phyloP scores from a whole-genome alignment of 352 stramenopile genomes.

The Phytopythium sindhum region DNA sequence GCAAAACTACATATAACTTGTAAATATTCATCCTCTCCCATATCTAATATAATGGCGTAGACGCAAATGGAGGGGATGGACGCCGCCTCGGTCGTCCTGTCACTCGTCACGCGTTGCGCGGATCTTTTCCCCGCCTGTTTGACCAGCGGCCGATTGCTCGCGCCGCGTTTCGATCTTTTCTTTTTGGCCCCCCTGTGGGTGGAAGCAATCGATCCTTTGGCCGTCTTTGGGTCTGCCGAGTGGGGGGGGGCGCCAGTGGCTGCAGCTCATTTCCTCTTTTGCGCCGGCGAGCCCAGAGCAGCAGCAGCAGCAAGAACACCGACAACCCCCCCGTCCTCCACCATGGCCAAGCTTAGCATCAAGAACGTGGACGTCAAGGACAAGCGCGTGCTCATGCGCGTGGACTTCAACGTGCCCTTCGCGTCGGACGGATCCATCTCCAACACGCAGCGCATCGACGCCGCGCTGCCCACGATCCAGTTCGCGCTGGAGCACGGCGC shows the following conservation, averaged over 20 bases:
- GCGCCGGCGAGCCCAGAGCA: not conserved
- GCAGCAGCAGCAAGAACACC: constrained; percentile 4
- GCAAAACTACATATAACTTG: too few relatives aligned
- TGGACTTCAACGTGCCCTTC: constrained; percentile 99
- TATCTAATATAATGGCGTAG: too few relatives aligned
- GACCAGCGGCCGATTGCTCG: not conserved
- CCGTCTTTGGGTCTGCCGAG: too few relatives aligned
- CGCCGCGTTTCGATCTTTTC: not conserved
- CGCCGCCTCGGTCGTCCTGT: not conserved
- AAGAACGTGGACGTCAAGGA: constrained; percentile 93
- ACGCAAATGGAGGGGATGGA: too few relatives aligned
- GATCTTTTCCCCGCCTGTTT: not conserved
- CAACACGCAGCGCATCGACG: constrained; percentile 99
- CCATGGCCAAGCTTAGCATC: constrained; percentile 82
- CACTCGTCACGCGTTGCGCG: not conserved
- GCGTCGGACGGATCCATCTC: constrained; percentile 90
- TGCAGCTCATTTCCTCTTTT: constrained; percentile 2
- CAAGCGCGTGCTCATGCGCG: constrained; percentile 98
- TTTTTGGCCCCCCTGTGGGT: not conserved
- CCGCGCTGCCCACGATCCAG: constrained; percentile 94
- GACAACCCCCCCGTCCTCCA: constrained; percentile 19
- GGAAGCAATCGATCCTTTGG: not conserved
- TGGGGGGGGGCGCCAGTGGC: too few relatives aligned
- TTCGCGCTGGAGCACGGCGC: constrained; percentile 97
- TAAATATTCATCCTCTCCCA: too few relatives aligned